Evolutionary conservation across 2,329 filamentous ascomycete genomes (phyloP).

Genomic region (Pseudogymnoascus verrucosus): DNA sequence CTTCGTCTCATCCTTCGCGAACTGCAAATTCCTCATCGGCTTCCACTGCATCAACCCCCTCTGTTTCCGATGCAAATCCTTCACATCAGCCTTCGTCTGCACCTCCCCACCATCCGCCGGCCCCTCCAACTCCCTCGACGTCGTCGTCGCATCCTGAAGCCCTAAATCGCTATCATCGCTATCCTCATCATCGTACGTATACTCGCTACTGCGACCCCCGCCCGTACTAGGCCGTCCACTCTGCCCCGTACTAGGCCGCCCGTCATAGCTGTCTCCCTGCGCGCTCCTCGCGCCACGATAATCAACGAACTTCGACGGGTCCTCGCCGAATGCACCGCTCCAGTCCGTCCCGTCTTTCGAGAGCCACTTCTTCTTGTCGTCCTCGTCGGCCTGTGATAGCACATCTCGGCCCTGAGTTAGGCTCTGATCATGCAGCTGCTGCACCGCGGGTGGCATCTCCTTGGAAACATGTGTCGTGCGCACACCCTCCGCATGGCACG

Average conservation of each 20-base stretch:
- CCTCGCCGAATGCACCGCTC: conserved; percentile 76
- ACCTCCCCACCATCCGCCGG: neutral
- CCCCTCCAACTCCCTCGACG: neutral
- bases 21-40: conserved; percentile 75
- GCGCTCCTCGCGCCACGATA: conserved; percentile 22
- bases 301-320: conserved; percentile 43
- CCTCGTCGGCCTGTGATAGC: conserved; percentile 61
- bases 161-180: conserved; percentile 41
- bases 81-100: conserved; percentile 22
- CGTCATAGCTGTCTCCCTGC: neutral
- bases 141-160: conserved; percentile 43
- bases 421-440: conserved; percentile 73
- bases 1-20: conserved; percentile 80
- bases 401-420: conserved; percentile 74
- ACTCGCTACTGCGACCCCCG: neutral
- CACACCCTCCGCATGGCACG: conserved; percentile 81
- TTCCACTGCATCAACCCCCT: conserved; percentile 93
- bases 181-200: conserved; percentile 19
- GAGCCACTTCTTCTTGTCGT: conserved; percentile 72
- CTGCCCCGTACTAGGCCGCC: neutral
- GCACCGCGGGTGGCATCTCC: conserved; percentile 64
- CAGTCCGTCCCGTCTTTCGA: conserved; percentile 75
- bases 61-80: conserved; percentile 75
- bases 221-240: neutral
- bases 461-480: conserved; percentile 61